Evolutionary conservation across 2,329 filamentous ascomycete species (phyloP).

Genomic region (Cladosporium velox): DNA sequence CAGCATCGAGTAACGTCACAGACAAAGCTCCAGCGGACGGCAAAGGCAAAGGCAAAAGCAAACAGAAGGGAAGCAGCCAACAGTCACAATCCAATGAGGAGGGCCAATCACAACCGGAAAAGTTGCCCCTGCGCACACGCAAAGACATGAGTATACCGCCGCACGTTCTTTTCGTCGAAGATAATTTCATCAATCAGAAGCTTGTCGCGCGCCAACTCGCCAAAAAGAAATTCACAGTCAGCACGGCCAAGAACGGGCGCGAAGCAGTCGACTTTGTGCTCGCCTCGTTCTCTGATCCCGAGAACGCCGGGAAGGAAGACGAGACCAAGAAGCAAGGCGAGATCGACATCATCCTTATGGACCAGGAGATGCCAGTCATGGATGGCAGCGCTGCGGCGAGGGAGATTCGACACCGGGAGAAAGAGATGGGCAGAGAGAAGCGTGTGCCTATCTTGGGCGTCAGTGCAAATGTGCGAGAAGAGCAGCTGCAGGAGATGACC

Average conservation of each 20-base stretch:
- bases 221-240: conserved; percentile 34
- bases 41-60: background rate
- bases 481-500: conserved; percentile 36
- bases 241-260: conserved; percentile 36
- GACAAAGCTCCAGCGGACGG: background rate
- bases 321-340: conserved; percentile 12
- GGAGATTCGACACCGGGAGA: conserved; percentile 33
- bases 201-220: conserved; percentile 35
- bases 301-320: conserved; percentile 19
- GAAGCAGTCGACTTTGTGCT: conserved; percentile 36
- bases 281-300: conserved; percentile 23
- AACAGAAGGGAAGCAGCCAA: background rate
- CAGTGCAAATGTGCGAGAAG: conserved; percentile 38
- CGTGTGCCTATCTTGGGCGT: conserved; percentile 37
- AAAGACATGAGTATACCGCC: conserved; percentile 11
- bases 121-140: background rate
- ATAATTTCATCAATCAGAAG: conserved; percentile 39
- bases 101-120: background rate
- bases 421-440: conserved; percentile 24
- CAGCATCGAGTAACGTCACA: background rate
- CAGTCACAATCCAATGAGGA: background rate
- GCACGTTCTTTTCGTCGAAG: conserved; percentile 37
- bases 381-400: conserved; percentile 35
- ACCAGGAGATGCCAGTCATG: conserved; percentile 39
- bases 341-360: conserved; percentile 39